These are phyloP conservation scores for Neovahlkampfia damariscottae DNA, from an alignment of 78 protist species.

Conservation along the genomic window DNA sequence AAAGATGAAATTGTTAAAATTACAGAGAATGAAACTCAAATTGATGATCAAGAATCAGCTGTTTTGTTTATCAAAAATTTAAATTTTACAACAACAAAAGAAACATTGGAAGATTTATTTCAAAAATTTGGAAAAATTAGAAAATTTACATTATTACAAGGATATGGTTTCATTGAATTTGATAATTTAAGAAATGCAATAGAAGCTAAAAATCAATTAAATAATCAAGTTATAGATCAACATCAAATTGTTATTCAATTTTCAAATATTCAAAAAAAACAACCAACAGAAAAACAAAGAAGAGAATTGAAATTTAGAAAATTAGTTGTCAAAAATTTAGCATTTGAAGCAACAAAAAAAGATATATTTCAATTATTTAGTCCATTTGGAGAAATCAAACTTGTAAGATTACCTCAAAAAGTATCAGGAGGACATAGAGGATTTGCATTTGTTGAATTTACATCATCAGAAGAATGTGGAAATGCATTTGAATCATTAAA, in stretches of 20 bases:
- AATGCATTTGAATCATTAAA: conserved; percentile 69
- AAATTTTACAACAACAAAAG: conserved; percentile 59
- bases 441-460: conserved; percentile 91
- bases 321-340: conserved; percentile 77
- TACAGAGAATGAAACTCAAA: not conserved
- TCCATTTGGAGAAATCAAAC: conserved; percentile 50
- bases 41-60: not conserved
- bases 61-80: conserved; percentile 81
- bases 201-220: not conserved
- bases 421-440: conserved; percentile 76
- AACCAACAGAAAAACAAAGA: conserved; percentile 5
- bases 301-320: conserved; percentile 24
- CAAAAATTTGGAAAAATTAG: not conserved
- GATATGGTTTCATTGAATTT: conserved; percentile 36
- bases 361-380: conserved; percentile 76
- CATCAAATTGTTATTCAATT: not conserved
- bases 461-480: conserved; percentile 74
- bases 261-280: not conserved
- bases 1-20: not conserved
- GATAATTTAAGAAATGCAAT: not conserved
- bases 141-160: not conserved
- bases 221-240: not conserved
- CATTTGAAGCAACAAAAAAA: conserved; percentile 83
- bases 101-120: conserved; percentile 33
- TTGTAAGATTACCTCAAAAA: conserved; percentile 72